phyloP scores from a whole-genome alignment of 176 grass and related monocot species.

The Calamus simplicifolius region DNA sequence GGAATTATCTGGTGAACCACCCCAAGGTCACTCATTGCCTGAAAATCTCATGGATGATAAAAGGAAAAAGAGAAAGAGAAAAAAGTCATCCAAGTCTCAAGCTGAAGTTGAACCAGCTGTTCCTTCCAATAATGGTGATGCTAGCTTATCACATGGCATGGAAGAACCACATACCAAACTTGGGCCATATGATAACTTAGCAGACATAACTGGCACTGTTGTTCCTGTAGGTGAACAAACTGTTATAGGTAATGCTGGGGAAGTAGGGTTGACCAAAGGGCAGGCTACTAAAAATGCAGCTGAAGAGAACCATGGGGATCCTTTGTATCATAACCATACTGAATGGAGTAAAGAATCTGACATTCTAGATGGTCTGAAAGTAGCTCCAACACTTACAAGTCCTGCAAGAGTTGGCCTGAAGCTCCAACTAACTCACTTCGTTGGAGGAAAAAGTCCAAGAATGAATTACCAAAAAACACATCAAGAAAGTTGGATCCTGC shows the following conservation, averaged over 20 bases:
- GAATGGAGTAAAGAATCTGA: slow-evolving; percentile 2
- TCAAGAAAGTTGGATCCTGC: slow-evolving; percentile 11
- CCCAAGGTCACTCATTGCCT: background rate
- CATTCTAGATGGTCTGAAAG: slow-evolving; percentile 16
- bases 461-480: slow-evolving; percentile 15
- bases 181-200: slow-evolving; percentile 3
- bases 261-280: no score
- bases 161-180: background rate
- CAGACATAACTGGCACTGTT: no score
- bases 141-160: background rate
- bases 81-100: slow-evolving; percentile 9
- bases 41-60: slow-evolving; percentile 23
- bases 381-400: slow-evolving; percentile 22
- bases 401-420: slow-evolving; percentile 21
- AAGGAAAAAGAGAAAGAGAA: slow-evolving; percentile 60
- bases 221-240: no score
- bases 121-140: background rate
- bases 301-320: background rate
- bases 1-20: slow-evolving; percentile 2
- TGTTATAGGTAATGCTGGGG: no score
- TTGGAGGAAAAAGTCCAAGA: slow-evolving; percentile 22
- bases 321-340: slow-evolving; percentile 4
- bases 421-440: slow-evolving; percentile 16
- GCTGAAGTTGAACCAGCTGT: slow-evolving; percentile 31
- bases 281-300: background rate